phyloP scores from a whole-genome alignment of 2,329 filamentous ascomycete species.

The Monosporascus sp. region DNA sequence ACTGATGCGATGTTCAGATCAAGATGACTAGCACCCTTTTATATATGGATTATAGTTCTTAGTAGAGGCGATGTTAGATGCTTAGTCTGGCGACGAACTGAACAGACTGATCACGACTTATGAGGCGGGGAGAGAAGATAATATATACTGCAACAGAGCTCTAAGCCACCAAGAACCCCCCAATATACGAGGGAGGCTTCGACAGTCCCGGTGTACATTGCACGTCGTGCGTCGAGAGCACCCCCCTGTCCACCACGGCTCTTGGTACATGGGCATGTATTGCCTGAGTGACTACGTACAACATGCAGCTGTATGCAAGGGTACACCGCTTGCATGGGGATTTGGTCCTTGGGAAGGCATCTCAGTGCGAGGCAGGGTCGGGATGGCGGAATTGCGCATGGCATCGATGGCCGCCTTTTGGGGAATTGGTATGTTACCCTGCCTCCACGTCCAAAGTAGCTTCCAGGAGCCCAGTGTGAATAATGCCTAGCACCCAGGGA shows the following conservation, averaged over 20 bases:
- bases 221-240: not conserved
- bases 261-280: not conserved
- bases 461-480: not conserved
- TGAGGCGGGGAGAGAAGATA: not conserved
- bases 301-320: not conserved
- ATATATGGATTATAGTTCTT: not conserved
- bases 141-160: not conserved
- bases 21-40: constrained; percentile 1
- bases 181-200: not conserved
- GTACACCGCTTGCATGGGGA: too few species aligned
- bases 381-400: not conserved
- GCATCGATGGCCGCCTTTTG: not conserved
- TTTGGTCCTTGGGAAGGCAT: not conserved
- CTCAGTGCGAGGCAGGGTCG: not conserved
- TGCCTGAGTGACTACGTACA: not conserved
- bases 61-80: constrained; percentile 4
- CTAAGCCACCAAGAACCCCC: not conserved
- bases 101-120: not conserved
- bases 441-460: not conserved
- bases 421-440: not conserved
- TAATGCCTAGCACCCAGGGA: not conserved
- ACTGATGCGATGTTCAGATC: constrained; percentile 3
- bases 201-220: not conserved
- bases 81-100: not conserved
- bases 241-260: not conserved